Base-by-base conservation (phyloP, 495 filamentous ascomycete genomes). In the Penicillium roqueforti region DNA sequence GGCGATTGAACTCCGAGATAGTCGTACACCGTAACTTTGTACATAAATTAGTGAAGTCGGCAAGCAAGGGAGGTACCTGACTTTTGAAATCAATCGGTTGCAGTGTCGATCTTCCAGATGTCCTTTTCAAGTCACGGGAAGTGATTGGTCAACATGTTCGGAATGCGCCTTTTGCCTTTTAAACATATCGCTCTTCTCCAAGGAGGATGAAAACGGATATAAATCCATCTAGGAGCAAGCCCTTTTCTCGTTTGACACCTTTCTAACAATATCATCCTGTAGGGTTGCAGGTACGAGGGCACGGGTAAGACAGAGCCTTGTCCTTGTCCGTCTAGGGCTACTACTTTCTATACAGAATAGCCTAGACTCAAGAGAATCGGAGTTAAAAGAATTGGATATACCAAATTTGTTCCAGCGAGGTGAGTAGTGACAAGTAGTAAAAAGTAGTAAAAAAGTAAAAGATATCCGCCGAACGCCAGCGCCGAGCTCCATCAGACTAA, bases 81-180 rank as follows among this genome's bases (percentile, higher is more conserved):
- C 31, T 37, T 37, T 25, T 22, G 20, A 49, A 46, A 39, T 42
- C 6, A 20, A 29, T 63, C 54, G 47, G 29, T 34, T 58, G 54
- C 47, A 55, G 62, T 60, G 60, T 58, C 63, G 59, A 65, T 65
- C 62, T 42, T 48, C 36, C n/a, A n/a, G n/a, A n/a, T n/a, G n/a
- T 31, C 26, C 20, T 31, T 29, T 47, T 6, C 32, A 29, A 31
- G 10, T 16, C 46, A 52, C 51, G 38, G 47, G 47, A 62, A 50
- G 22, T 38, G 26, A 11, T 18, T 2, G 10, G 16, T 22, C 42
- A 51, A 43, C 41, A 13, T 18, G 11, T 23, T 10, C 32, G 47
- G 53, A 65, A 55, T 49, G 51, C 58, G 53, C 47, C 53, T 53
- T 57, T 59, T 18, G 16, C 55, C 49, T 4, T 34, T 22, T 4